Conservation (phyloP, 495 filamentous ascomycete species). For the Penicillium tannophilum region DNA sequence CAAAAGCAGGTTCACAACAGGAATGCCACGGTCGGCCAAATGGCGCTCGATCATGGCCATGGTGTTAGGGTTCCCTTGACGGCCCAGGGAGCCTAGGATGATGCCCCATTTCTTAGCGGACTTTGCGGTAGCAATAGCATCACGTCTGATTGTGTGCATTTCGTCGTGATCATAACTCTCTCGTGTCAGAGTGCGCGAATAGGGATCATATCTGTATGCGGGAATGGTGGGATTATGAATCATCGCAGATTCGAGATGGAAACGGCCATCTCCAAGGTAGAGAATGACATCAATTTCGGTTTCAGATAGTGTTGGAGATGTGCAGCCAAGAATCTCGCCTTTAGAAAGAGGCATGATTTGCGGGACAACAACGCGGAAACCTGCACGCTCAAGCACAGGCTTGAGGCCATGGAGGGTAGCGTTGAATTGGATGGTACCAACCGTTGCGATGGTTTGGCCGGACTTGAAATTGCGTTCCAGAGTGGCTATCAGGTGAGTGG, state of each 20-base stretch:
- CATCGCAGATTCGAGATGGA: conserved; percentile 98
- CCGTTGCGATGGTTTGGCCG: conserved; percentile 84
- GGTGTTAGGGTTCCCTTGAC: conserved; percentile 94
- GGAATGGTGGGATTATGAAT: conserved; percentile 92
- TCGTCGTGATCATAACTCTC: conserved; percentile 89
- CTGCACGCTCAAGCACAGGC: conserved; percentile 72
- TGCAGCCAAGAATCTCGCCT: conserved; percentile 96
- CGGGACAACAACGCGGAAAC: conserved; percentile 81
- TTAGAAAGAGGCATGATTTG: conserved; percentile 91
- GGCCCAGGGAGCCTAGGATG: conserved; percentile 87
- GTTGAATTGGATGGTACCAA: conserved; percentile 99
- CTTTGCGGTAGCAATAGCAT: conserved; percentile 74
- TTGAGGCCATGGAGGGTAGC: conserved; percentile 85
- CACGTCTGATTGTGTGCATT: conserved; percentile 77
- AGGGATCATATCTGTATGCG: conserved; percentile 96
- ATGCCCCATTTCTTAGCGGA: conserved; percentile 86
- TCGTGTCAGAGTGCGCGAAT: conserved; percentile 84
- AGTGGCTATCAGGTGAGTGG: conserved; percentile 78
- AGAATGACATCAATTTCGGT: conserved; percentile 73
- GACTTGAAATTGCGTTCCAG: conserved; percentile 85
- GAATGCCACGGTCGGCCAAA: conserved; percentile 66
- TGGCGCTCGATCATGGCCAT: conserved; percentile 81
- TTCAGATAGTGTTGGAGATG: conserved; percentile 71
- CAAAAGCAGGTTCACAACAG: conserved; percentile 79
- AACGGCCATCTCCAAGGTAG: conserved; percentile 94